Conservation (phyloP, 257 asterid species). For the Plantago elongata region DNA sequence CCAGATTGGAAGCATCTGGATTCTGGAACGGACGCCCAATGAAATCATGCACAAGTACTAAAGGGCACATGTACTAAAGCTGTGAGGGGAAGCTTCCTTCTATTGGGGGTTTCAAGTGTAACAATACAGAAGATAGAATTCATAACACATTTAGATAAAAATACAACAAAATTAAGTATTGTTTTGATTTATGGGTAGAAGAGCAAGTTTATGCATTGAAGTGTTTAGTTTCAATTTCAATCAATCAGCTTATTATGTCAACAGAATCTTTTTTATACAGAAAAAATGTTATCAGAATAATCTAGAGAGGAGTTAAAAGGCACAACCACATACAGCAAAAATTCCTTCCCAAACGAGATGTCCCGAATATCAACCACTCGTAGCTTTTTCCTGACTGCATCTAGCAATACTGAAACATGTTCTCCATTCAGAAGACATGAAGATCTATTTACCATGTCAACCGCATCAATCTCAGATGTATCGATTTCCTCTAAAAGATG, state of each 20-base stretch:
- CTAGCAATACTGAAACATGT: constrained; percentile 54
- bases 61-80: too few relatives aligned
- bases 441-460: constrained; percentile 64
- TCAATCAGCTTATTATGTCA: neutral
- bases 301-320: constrained; percentile 4
- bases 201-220: neutral
- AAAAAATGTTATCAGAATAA: neutral
- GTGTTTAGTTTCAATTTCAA: neutral
- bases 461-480: constrained; percentile 78
- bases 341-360: constrained; percentile 68
- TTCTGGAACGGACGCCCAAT: too few relatives aligned
- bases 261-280: too few relatives aligned
- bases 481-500: constrained; percentile 56
- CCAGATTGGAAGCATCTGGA: too few relatives aligned
- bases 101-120: too few relatives aligned
- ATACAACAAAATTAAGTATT: neutral
- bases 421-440: constrained; percentile 61
- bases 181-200: neutral
- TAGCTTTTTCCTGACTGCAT: constrained; percentile 64
- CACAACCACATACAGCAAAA: constrained; percentile 57
- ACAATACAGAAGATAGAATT: too few relatives aligned
- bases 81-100: too few relatives aligned
- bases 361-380: constrained; percentile 81
- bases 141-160: neutral
- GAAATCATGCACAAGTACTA: too few relatives aligned